Conservation (phyloP, 108 stramenopile species). For the Mayamaea pseudoterrestris region DNA sequence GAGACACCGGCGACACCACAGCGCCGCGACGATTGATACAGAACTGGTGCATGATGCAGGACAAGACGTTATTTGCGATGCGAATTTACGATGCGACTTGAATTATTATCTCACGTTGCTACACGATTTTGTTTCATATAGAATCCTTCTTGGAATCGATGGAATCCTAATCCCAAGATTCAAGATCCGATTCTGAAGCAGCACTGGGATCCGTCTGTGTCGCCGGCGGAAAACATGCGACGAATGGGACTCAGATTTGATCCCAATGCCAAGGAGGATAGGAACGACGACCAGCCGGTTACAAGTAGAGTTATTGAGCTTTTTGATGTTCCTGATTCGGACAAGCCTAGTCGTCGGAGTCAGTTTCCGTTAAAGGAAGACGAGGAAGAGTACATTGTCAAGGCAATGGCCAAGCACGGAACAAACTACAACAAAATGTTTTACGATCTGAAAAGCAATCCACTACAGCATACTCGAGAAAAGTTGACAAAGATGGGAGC, state of each 20-base stretch:
- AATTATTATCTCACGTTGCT: background rate
- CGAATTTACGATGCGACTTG: background rate
- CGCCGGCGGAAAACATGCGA: constrained; percentile 47
- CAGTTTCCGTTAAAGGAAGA: constrained; percentile 38
- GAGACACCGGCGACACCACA: background rate
- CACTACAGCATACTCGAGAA: constrained; percentile 65
- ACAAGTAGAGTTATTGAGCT: constrained; percentile 42
- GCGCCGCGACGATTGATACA: background rate
- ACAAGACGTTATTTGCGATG: background rate
- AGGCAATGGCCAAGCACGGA: constrained; percentile 59
- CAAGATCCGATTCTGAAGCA: constrained; percentile 30
- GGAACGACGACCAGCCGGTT: constrained; percentile 12
- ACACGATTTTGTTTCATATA: background rate
- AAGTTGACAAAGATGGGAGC: constrained; percentile 62
- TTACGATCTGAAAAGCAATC: constrained; percentile 62
- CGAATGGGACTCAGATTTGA: constrained; percentile 39
- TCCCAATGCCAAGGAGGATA: constrained; percentile 25
- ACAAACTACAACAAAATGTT: constrained; percentile 58
- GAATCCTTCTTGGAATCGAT: constrained; percentile 42
- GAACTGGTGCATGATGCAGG: background rate
- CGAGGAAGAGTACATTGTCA: constrained; percentile 67
- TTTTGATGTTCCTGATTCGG: constrained; percentile 76
- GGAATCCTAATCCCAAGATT: constrained; percentile 47
- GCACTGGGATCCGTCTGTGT: constrained; percentile 57
- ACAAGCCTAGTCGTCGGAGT: constrained; percentile 19